Evolutionary conservation across 2,329 filamentous ascomycete species (phyloP).

Genomic region (Mollisiaceae sp.): DNA sequence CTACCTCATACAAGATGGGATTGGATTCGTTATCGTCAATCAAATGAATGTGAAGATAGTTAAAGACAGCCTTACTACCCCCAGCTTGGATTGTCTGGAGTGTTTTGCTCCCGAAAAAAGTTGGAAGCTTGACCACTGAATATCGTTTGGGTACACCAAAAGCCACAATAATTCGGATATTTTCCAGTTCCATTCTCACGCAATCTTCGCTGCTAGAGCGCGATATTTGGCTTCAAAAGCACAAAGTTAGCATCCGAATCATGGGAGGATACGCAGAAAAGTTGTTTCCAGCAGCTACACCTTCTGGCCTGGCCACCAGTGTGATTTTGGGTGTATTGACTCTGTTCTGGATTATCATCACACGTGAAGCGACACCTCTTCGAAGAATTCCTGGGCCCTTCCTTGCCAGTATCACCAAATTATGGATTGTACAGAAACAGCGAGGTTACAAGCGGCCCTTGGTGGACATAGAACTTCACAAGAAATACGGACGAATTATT

Average conservation of each 20-base stretch:
- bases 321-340: background rate
- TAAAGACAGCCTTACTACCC: background rate
- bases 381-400: conserved; percentile 52
- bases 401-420: conserved; percentile 48
- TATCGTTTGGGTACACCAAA: background rate
- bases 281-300: background rate
- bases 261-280: background rate
- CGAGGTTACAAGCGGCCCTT: conserved; percentile 23
- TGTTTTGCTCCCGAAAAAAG: background rate
- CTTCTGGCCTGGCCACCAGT: background rate
- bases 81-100: background rate
- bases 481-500: conserved; percentile 53
- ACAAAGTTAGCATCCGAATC: background rate
- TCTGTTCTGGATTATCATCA: conserved; percentile 14
- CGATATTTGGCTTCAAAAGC: background rate
- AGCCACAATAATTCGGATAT: background rate
- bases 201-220: background rate
- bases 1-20: background rate
- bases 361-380: conserved; percentile 36
- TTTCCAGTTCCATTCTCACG: background rate
- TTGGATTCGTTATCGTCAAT: background rate
- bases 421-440: conserved; percentile 49
- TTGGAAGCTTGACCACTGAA: background rate
- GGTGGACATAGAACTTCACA: conserved; percentile 44
- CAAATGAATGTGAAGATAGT: background rate